Base-by-base conservation (phyloP, 2,329 filamentous ascomycete genomes). In the Talaromyces sp. region DNA sequence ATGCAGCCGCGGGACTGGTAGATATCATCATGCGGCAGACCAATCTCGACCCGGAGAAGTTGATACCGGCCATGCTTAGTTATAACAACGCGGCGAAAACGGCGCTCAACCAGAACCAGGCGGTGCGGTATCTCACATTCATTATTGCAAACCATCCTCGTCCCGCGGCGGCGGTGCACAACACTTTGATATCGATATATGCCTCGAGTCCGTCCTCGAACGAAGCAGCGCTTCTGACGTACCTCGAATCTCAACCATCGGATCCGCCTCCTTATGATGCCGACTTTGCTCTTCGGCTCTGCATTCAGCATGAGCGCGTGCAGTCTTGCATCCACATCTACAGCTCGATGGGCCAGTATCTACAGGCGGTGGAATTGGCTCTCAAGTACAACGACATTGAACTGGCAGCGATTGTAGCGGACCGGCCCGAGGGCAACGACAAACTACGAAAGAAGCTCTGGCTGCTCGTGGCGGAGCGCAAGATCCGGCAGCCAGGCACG, bases 281-380 rank as follows among this genome's bases (percentile, higher is more conserved):
- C 2, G 95, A 99, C 74, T 99, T 99, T 75, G 95, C 95, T 1
- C 86, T 99, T 31, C 89, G 95, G 13, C 84, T 98, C 13, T 99
- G 95, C 76, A 98, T 99, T 65, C 90, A 97, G 69, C 88, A 99
- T 76, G 88, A 93, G 66, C 89, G 95, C 51, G 93, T 97, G 1
- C 87, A 96, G 64, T 96, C 91, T 14, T 96, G 93, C 70, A 93
- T 98, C 5, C 93, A 98, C 74, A 97, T 99, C 64, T 99, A 98
- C 80, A 96, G 90, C 59, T 90, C 88, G 63, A 99, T 99, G 93
- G 89, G 89, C 0, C 92, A 98, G 73, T 97, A 96, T 71, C 84
- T 91, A 19, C 91, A 96, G 74, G 93, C 93, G 1, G 95, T 99
- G 4, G 91, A 96, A 70, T 84, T 99, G 4, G 95, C 95, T 0